A percentile compares a stretch with the other conserved stretches of the same genome.
phyloP scores from a whole-genome alignment of 1,284 basidiomycete genomes.

The Retiboletus flavoniger region DNA sequence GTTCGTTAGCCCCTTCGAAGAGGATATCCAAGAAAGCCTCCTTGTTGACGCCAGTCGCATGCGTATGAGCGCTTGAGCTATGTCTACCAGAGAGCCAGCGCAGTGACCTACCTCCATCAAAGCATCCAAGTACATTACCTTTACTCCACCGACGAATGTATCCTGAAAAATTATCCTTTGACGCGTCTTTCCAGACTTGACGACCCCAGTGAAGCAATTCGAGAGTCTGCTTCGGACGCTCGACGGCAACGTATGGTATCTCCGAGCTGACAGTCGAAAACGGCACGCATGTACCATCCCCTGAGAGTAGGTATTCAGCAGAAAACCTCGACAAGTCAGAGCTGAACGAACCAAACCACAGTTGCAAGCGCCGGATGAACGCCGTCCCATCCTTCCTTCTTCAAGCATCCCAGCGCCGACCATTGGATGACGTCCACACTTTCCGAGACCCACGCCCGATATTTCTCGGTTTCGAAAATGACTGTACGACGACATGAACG shows the following conservation, averaged over 20 bases:
- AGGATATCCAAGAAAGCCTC: background rate
- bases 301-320: background rate
- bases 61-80: background rate
- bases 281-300: background rate
- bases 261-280: background rate
- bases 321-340: too few species aligned
- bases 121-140: background rate
- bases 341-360: background rate
- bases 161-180: background rate
- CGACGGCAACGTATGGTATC: background rate
- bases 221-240: background rate
- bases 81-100: background rate
- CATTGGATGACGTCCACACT: slow-evolving; percentile 23
- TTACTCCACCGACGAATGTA: background rate
- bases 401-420: slow-evolving; percentile 5
- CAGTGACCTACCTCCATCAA: background rate
- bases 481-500: background rate
- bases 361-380: background rate
- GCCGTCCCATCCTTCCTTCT: background rate
- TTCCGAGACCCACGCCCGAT: slow-evolving; percentile 18
- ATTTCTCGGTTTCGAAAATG: slow-evolving; percentile 11
- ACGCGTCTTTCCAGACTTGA: slow-evolving; percentile 2
- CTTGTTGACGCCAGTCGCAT: background rate
- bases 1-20: background rate
- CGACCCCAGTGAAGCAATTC: slow-evolving; percentile 1